Conservation (phyloP, 1,284 basidiomycete species). For the Entoloma clypeatum region DNA sequence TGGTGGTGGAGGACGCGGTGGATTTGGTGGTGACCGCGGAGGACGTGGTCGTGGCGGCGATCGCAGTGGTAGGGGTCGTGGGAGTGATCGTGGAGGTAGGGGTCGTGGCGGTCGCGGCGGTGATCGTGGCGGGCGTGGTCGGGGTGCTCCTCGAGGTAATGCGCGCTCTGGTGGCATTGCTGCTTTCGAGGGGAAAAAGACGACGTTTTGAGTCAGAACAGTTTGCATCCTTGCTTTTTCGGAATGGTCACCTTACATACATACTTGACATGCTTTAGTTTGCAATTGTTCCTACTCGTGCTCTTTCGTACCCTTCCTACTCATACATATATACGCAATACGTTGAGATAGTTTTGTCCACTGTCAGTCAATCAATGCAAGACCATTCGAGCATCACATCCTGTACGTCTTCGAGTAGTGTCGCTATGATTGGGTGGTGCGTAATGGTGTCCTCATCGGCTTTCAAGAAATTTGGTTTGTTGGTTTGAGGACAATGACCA, state of each 20-base stretch:
- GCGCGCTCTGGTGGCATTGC: constrained; percentile 66
- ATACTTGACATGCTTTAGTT: no score
- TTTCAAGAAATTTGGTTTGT: constrained; percentile 1
- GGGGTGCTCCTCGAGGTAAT: constrained; percentile 26
- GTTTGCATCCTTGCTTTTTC: constrained; percentile 10
- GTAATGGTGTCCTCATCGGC: constrained; percentile 4
- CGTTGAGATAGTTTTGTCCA: no score
- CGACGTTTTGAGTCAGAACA: constrained; percentile 53
- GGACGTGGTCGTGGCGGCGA: constrained; percentile 42
- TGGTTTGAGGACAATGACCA: constrained; percentile 2
- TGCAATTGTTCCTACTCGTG: no score
- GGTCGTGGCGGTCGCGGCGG: constrained; percentile 51
- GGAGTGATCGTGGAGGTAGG: constrained; percentile 41
- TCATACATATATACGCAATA: no score
- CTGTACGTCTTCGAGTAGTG: constrained; percentile 31
- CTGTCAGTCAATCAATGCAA: no score
- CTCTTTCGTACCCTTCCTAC: no score
- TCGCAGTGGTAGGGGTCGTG: constrained; percentile 34
- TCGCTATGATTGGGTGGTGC: constrained; percentile 28
- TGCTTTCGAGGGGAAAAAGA: constrained; percentile 77
- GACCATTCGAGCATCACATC: constrained; percentile 31
- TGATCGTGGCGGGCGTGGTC: constrained; percentile 25
- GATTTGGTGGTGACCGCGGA: constrained; percentile 46
- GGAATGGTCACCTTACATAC: constrained; percentile 8
- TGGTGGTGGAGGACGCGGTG: constrained; percentile 50